Evolutionary conservation across 345 rosid species (phyloP), one percentile per base, ranked within the genome.

Genomic region (Eucalyptus tenuipes): DNA sequence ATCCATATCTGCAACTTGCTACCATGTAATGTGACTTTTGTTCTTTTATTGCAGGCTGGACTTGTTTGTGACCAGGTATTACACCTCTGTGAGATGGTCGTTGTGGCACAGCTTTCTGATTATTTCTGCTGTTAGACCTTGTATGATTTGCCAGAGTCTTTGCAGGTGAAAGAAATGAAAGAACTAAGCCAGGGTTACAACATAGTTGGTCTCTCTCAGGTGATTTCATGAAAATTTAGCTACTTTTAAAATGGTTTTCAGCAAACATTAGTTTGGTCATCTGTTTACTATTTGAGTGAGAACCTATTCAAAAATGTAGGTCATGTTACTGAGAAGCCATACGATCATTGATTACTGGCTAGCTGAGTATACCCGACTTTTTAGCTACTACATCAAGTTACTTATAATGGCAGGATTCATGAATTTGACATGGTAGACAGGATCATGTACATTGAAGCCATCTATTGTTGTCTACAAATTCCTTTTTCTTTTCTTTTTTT

Each of bases 151-250:
- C 22, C 88, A 49, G 87, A 64, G 61, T 68, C 86, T 86, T 44
- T 87, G 40, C 89, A 95, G 97, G 96, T 97, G 93, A 96, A 95
- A 91, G 71, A 93, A 90, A 96, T 96, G 96, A 88, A 94, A 93
- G 97, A 94, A 92, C 91, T 97, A 91, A 94, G 94, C 52, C 88
- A 93, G 87, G 99, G 99, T 68, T 96, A 94, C 93, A 95, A 93
- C 92, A 92, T 97, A 33, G 99, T 97, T 92, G 99, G 97, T 85
- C 96, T 95, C 88, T 97, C 99, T 85, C 99, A 96, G 97, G 99
- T 95, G 86, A 89, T 75, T 88, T 89, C n/a, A 37, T 68, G 16
- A 40, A 37, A 75, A 75, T 20, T 75, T 75, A 40, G 47, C 82
- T 75, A 75, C 44, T 68, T 71, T 71, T 71, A 17, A 33, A 33